Evolutionary conservation across 1,139 yeast genomes (phyloP).

Genomic region (Meyerozyma elateridarum): DNA sequence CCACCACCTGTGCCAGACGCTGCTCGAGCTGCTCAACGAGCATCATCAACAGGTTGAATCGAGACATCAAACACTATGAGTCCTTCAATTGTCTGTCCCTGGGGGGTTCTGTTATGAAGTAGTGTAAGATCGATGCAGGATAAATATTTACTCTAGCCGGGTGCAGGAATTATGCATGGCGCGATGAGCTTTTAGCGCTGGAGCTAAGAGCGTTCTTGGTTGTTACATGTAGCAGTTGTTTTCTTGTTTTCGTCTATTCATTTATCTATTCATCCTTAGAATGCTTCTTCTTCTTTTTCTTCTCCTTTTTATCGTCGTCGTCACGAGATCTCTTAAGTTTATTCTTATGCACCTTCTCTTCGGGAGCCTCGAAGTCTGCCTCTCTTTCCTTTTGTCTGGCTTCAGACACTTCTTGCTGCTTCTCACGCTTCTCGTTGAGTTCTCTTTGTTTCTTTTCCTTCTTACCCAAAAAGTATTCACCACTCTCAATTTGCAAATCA

Average conservation of each 20-base stretch:
- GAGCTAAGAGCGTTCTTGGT: too few relatives aligned
- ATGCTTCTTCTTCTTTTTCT: conserved; percentile 22
- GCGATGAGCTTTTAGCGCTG: too few relatives aligned
- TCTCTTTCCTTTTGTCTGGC: conserved; percentile 66
- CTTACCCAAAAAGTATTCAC: conserved; percentile 93
- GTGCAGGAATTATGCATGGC: too few relatives aligned
- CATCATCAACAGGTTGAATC: conserved; percentile 3
- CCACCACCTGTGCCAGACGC: background rate
- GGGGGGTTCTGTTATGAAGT: conserved; percentile 2
- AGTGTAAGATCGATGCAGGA: background rate
- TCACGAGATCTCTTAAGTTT: conserved; percentile 14
- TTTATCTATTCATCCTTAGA: too few relatives aligned
- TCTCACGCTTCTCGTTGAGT: conserved; percentile 71
- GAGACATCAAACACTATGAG: conserved; percentile 1
- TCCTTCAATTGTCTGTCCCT: too few relatives aligned
- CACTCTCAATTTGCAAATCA: conserved; percentile 96
- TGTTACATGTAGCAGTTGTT: too few relatives aligned
- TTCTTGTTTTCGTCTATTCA: too few relatives aligned
- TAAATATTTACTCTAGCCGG: conserved; percentile 1
- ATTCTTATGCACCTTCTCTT: conserved; percentile 53
- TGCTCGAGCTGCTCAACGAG: conserved; percentile 3
- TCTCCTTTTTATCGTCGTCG: conserved; percentile 13
- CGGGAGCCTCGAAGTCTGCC: conserved; percentile 82
- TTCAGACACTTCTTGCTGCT: conserved; percentile 67
- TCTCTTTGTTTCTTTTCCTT: conserved; percentile 71